These are phyloP conservation scores for Nematocida minor DNA, from an alignment of 371 early-diverging fungal species.

Conservation along the genomic window DNA sequence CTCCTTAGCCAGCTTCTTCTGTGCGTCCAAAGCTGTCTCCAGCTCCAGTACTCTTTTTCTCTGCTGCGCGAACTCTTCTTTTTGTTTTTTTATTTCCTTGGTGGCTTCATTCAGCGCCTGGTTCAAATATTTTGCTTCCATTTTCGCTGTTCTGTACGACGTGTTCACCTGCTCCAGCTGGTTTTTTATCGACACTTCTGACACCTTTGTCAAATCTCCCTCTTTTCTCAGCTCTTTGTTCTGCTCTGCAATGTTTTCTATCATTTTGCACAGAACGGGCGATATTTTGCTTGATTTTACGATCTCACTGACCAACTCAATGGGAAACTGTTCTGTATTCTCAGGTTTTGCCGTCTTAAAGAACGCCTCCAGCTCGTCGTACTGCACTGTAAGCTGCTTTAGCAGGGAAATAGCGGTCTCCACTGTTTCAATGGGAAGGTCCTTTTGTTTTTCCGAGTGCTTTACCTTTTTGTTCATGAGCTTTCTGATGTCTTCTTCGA, in stretches of 20 bases:
- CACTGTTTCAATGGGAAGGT: not conserved
- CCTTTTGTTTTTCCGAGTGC: not conserved
- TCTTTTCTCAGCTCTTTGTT: conserved; percentile 24
- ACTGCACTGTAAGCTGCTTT: conserved; percentile 27
- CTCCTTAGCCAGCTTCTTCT: conserved; percentile 53
- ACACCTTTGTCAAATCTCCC: conserved; percentile 9
- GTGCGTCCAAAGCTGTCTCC: conserved; percentile 52
- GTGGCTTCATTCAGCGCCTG: conserved; percentile 13
- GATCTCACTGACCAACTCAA: conserved; percentile 41
- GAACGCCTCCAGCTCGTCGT: conserved; percentile 49
- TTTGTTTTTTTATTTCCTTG: conserved; percentile 38
- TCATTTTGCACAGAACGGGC: conserved; percentile 56
- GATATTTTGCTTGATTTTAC: conserved; percentile 56
- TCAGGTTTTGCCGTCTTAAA: conserved; percentile 22
- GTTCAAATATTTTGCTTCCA: conserved; percentile 37
- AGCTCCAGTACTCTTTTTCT: conserved; percentile 52
- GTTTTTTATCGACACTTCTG: not conserved
- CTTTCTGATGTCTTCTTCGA: conserved; percentile 41
- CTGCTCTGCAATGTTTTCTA: conserved; percentile 54
- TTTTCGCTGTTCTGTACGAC: not conserved
- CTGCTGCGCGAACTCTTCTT: conserved; percentile 38
- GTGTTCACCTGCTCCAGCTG: conserved; percentile 16
- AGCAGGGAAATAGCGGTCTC: conserved; percentile 24
- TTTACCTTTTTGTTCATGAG: not conserved
- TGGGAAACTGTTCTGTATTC: conserved; percentile 44